Base-by-base conservation (phyloP, 1,139 yeast genomes). In the Kodamaea plutei region DNA sequence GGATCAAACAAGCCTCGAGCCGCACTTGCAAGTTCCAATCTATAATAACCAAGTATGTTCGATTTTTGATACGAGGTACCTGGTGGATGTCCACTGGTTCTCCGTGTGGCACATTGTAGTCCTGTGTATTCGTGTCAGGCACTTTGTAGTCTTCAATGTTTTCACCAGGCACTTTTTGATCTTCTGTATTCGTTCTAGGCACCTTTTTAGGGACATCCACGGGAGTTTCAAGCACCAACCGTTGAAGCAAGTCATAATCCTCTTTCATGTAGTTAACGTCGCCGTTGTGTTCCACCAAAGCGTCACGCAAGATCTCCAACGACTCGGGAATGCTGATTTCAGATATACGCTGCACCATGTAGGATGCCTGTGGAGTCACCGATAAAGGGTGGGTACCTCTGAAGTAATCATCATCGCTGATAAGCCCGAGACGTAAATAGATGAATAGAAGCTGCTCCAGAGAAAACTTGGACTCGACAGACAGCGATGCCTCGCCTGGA, bases 181-280 rank as follows among this genome's bases (percentile, higher is more conserved):
- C 23, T 23, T 30, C 29, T 6, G 20, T 16, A n/a, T n/a, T n/a
- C n/a, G n/a, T n/a, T n/a, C n/a, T n/a, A n/a, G 4, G 39, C 46
- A 12, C 30, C 34, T 20, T 44, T 44, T 8, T 34, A 38, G 3
- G 59, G 61, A 2, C n/a, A n/a, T n/a, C n/a, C n/a, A n/a, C n/a
- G n/a, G n/a, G n/a, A 26, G 17, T 47, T 38, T 5, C 24, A 15
- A 10, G 29, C 3, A 67, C 43, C 28, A 67, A 44, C 15, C 58
- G 41, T 36, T 63, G 62, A 9, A 66, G 41, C 8, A 65, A 44
- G 8, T 44, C 39, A 40, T 63, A 67, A 39, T 65, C 73, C 28
- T 59, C 64, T 13, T 44, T 48, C 8, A 58, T 49, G 37, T 59
- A 65, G 38, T 68, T 68, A 16, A 66, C 69, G 39, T 68, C 74